phyloP scores from a whole-genome alignment of 306 rosid genomes.

The Castanospermum australe region DNA sequence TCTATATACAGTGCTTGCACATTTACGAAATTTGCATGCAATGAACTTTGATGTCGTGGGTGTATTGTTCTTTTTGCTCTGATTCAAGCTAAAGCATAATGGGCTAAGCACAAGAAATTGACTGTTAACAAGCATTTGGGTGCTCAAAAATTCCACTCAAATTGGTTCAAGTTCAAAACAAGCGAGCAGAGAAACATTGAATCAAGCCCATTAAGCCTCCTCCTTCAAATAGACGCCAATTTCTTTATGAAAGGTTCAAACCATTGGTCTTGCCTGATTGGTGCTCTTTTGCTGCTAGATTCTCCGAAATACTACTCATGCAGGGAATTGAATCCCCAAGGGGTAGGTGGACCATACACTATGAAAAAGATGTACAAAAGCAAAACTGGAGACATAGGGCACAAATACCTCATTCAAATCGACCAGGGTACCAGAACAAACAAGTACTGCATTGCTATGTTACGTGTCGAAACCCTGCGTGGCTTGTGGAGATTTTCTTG shows the following conservation, averaged over 20 bases:
- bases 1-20: background rate
- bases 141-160: background rate
- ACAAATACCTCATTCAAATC: background rate
- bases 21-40: background rate
- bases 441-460: background rate
- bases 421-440: background rate
- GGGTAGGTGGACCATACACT: constrained; percentile 12
- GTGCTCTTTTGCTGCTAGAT: background rate
- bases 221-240: background rate
- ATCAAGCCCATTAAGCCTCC: no score
- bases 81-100: background rate
- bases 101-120: background rate
- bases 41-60: background rate
- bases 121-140: background rate
- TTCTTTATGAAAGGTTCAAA: background rate
- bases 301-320: background rate
- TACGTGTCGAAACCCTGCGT: background rate
- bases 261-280: background rate
- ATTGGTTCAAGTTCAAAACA: background rate
- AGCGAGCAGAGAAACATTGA: background rate
- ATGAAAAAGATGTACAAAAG: background rate
- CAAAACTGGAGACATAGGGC: background rate
- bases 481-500: background rate
- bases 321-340: background rate
- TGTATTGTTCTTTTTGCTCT: background rate